Evolutionary conservation across 2,329 filamentous ascomycete species (phyloP).

Genomic region (Penicillium sp.): DNA sequence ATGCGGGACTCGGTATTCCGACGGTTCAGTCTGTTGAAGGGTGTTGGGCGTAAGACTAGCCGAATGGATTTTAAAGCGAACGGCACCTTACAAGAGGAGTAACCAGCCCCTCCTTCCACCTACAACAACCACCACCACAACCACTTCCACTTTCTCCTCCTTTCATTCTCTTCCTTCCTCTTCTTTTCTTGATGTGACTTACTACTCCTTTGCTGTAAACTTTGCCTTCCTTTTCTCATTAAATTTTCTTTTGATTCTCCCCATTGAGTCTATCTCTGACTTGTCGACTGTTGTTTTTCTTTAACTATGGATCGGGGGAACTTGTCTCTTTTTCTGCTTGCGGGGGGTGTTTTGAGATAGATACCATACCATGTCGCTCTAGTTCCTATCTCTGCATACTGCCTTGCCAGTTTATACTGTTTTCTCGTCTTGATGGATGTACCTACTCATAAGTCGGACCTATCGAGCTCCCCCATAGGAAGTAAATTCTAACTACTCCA

Average conservation of each 20-base stretch:
- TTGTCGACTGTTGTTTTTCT: neutral
- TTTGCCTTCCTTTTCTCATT: neutral
- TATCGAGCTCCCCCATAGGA: too few relatives aligned
- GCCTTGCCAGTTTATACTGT: neutral
- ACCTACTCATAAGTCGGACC: neutral
- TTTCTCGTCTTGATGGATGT: neutral
- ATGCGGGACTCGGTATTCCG: conserved; percentile 70
- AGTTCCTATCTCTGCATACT: conserved; percentile 12
- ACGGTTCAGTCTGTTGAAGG: conserved; percentile 73
- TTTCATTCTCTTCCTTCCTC: conserved; percentile 3
- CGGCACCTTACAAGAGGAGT: conserved; percentile 42
- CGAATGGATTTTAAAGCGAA: conserved; percentile 52
- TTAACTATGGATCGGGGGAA: conserved; percentile 17
- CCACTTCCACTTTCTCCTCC: conserved; percentile 1
- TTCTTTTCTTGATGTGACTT: conserved; percentile 23
- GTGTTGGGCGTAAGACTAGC: conserved; percentile 67
- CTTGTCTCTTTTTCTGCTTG: conserved; percentile 8
- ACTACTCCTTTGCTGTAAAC: conserved; percentile 11
- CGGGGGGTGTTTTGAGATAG: conserved; percentile 18
- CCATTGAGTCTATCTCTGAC: neutral
- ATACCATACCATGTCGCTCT: conserved; percentile 29
- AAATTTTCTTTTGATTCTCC: neutral
- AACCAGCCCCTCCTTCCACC: conserved; percentile 11
- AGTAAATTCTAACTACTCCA: too few relatives aligned
- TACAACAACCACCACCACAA: neutral